Evolutionary conservation across 805 yeast genomes (phyloP).

Genomic region (Metschnikowia borealis): DNA sequence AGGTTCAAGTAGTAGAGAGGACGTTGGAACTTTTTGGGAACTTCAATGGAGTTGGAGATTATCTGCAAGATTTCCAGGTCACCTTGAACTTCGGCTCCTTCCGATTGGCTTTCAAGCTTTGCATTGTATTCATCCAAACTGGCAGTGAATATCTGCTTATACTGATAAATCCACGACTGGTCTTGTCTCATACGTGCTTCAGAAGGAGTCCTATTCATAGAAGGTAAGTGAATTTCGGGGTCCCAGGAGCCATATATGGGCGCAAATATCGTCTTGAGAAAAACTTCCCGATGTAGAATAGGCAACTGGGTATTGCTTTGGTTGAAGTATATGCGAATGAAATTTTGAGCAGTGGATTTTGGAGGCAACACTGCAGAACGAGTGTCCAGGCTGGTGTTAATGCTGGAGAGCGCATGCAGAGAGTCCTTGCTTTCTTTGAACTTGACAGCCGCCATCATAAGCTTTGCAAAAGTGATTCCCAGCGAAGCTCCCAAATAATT

Average conservation of each 20-base stretch:
- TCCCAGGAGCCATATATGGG: conserved; percentile 74
- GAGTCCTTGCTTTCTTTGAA: conserved; percentile 29
- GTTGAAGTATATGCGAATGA: conserved; percentile 63
- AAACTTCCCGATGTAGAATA: conserved; percentile 75
- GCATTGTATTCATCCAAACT: conserved; percentile 1
- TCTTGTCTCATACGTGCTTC: conserved; percentile 12
- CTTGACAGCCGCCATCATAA: conserved; percentile 75
- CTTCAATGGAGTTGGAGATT: conserved; percentile 19
- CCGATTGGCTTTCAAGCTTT: not conserved
- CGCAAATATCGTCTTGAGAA: conserved; percentile 59
- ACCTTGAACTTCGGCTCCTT: not conserved
- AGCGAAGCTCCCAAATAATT: conserved; percentile 17
- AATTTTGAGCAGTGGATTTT: conserved; percentile 62
- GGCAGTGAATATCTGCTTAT: conserved; percentile 28
- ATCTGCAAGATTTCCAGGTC: conserved; percentile 5
- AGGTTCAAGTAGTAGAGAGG: conserved; percentile 71
- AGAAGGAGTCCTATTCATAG: conserved; percentile 41
- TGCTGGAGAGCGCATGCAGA: conserved; percentile 10
- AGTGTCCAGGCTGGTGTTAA: conserved; percentile 11
- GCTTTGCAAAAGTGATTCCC: conserved; percentile 52
- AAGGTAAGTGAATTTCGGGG: conserved; percentile 55
- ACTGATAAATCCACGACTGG: conserved; percentile 47
- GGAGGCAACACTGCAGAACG: conserved; percentile 59
- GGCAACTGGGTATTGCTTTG: conserved; percentile 85
- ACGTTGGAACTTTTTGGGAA: conserved; percentile 47